Base-by-base conservation (phyloP, 1,139 yeast species). In the Yamadazyma oceani region DNA sequence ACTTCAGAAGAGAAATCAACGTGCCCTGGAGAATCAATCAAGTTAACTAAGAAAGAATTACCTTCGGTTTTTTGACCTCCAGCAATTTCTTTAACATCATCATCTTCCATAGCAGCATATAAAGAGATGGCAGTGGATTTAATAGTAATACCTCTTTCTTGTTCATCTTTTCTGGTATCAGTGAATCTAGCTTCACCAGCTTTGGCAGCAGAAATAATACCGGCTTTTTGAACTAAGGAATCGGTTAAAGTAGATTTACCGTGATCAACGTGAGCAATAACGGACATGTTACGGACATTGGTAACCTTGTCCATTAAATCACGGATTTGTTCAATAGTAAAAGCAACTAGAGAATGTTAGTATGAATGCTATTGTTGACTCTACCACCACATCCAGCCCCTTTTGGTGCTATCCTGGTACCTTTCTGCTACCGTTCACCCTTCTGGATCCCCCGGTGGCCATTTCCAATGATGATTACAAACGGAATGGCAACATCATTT, bases 1-100 rank as follows among this genome's bases (percentile, higher is more conserved):
- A 92, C 98, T 78, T 92, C 98, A 60, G 98, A 92, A 52, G 97
- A 90, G 92, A 92, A 92, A 80, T 92, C 98, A 82, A 92, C 97
- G 97, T 92, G 98, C 85, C 98, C 98, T 75, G 98, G 98, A 59
- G 98, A 92, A 75, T 92, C 98, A 63, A 92, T 92, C 83, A 92
- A 82, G 87, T 92, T 92, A 61, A 92, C 81, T 78, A 92, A 85
- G 83, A 90, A 92, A 69, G 85, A 81, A 83, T 78, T 86, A 74
- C 97, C 97, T 22, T 68, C 85, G 54, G 96, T 85, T 80, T 90
- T 89, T 79, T 92, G 97, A 4, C 11, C 16, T 27, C 16, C 30
- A 72, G 81, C 76, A 76, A 92, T 90, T 68, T 90, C 97, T 80
- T 87, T 87, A 58, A 80, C 84, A 66, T 90, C 97, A 35, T 89